phyloP scores from a whole-genome alignment of 805 yeast species.

The Tetrapisispora fleetii region DNA sequence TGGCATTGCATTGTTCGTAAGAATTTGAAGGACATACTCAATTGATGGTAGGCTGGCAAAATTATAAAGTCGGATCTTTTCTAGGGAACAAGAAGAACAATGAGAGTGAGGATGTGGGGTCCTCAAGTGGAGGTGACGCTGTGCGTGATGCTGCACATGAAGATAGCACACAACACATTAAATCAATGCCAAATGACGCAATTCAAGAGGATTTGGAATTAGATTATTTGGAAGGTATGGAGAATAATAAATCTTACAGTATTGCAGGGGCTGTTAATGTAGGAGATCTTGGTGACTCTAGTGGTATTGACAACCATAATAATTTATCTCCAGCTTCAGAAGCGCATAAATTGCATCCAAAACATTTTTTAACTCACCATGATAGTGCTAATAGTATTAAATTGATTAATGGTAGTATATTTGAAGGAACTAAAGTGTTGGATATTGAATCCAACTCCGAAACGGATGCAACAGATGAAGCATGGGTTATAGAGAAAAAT shows the following conservation, averaged over 20 bases:
- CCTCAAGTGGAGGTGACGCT: neutral
- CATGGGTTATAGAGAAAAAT: constrained; percentile 4
- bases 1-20: too few relatives aligned
- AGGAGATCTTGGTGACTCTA: neutral
- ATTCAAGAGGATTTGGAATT: constrained; percentile 1
- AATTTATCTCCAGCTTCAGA: neutral
- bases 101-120: neutral
- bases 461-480: constrained; percentile 2
- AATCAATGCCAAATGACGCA: neutral
- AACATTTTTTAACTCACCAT: constrained; percentile 1
- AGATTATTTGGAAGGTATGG: constrained; percentile 4
- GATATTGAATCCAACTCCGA: neutral
- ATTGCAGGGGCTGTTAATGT: neutral
- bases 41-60: constrained; percentile 2
- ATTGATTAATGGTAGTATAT: constrained; percentile 3
- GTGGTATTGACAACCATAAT: neutral
- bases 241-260: neutral
- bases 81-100: neutral
- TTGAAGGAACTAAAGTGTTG: neutral
- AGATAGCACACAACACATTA: neutral
- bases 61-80: neutral
- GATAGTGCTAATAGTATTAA: neutral
- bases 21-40: neutral
- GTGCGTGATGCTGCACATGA: neutral
- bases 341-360: neutral